Base-by-base conservation (phyloP, 2,329 filamentous ascomycete genomes). In the Cryphonectria parasitica region DNA sequence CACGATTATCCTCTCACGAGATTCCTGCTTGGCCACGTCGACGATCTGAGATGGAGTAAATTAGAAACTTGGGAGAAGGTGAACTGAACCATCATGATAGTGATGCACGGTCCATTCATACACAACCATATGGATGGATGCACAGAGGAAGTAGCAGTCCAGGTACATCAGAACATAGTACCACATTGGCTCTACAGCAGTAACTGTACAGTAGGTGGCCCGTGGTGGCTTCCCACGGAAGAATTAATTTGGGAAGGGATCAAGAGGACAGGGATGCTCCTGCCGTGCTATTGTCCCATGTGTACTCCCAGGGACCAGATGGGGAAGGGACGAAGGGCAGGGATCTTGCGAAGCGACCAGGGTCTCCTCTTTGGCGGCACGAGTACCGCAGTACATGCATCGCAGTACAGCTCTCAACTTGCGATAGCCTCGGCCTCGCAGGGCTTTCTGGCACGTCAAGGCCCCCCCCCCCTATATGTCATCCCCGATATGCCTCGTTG, bases 241-340 rank as follows among this genome's bases (percentile, higher is more conserved):
- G 64, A 72, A 72, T 70, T 72, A 36, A 68, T 71, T 58, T 71
- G 31, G 60, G 56, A 49, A 69, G 31, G 43, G 43, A 45, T 56
- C 67, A 15, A 28, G 60, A 34, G 13, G 34, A 41, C 67, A 64
- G 41, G 67, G 60, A 10, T 39, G 22, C 60, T 49, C 69, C 61
- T 71, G 69, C 58, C 34, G 28, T 31, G 58, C 31, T 15, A 61
- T 22, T 22, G 34, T 34, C 31, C n/a, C 43, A 66, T 60, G 41
- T 45, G 64, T 49, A 2, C 61, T 25, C 5, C 61, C 61, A 63
- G 41, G 58, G 66, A 41, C 56, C 56, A 56, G 49, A 61, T 49
- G 39, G 22, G 66, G 66, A 67, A 67, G 31, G 34, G 39, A 34
- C n/a, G n/a, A 10, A 28, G 8, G 19, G 64, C 34, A 66, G 64